Evolutionary conservation across 2,329 filamentous ascomycete genomes (phyloP), one percentile per base, ranked within the genome.

Genomic region (Fusarium denticulatum): DNA sequence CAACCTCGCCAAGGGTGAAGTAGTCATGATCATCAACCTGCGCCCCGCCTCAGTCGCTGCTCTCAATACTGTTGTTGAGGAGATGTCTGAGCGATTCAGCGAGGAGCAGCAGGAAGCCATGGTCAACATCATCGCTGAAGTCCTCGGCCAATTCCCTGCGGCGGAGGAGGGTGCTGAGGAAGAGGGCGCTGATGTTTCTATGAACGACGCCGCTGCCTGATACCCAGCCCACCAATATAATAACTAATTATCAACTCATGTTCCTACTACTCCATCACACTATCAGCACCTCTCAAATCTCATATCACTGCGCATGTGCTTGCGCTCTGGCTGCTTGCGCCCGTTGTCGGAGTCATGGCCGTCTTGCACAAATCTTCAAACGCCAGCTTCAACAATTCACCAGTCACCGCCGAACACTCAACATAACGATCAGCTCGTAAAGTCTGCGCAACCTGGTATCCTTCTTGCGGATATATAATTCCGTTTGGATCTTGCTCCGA

Each of bases 1-100:
- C 80, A 86, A 89, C 50, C 85, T 93, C 62, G 88, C 89, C 81
- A 93, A 93, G 83, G 89, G 89, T 60, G 91, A 93, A 81, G 82
- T 91, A 61, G 83, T 93, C 77, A 92, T 92, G 88, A 88, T 93
- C 53, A 80, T 93, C 74, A 93, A 93, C 78, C 82, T 92, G 47
- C 86, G 91, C 16, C 91, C 91, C 0, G 84, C 85, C 28, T 88
- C 85, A 34, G 83, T 86, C 36, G 86, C 87, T 8, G 86, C 87
- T 50, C 83, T 93, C 73, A 91, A 91, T 76, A 88, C 88, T 22
- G 85, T 92, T 56, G 84, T 93, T 39, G 90, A 93, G 80, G 90
- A 93, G 72, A 88, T 92, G 84, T 85, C 88, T 64, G 84, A 86
- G 40, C 87, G 91, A 13, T 91, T 92, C 78, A 84, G 80, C 50